Evolutionary conservation across 225 moss, liverwort and hornwort species (phyloP).

Genomic region (Pseudoscleropodium purum): DNA sequence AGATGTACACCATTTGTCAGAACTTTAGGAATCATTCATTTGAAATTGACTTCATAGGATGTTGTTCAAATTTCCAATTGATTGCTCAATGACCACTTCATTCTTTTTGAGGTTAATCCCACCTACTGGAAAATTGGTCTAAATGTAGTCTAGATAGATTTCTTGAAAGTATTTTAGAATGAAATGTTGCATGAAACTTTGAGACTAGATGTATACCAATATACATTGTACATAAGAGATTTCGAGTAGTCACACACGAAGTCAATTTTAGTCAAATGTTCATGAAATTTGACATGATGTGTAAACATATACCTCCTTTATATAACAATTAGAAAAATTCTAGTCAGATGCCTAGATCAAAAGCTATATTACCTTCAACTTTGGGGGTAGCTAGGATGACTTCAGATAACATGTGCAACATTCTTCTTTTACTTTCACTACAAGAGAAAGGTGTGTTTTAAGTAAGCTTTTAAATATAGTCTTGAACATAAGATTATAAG

Average conservation of each 20-base stretch:
- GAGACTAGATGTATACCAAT: rapidly evolving
- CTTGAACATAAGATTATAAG: too few species aligned
- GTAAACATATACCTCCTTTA: rapidly evolving
- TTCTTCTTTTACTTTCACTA: too few species aligned
- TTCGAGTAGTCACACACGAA: rapidly evolving
- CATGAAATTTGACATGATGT: background rate
- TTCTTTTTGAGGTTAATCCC: rapidly evolving
- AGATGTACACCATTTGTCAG: too few species aligned
- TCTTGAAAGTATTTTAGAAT: background rate
- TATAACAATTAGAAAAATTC: too few species aligned
- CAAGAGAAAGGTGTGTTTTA: too few species aligned
- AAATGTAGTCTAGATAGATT: background rate
- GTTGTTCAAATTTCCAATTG: background rate
- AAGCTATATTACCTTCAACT: background rate
- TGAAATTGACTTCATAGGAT: background rate
- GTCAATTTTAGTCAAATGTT: background rate
- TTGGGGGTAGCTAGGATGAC: rapidly evolving
- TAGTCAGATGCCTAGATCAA: rapidly evolving
- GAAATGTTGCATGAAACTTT: background rate
- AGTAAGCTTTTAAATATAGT: too few species aligned
- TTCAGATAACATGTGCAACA: rapidly evolving
- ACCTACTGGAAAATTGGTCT: too few species aligned
- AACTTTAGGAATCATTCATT: background rate
- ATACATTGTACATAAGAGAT: background rate
- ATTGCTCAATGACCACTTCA: rapidly evolving